Conservation (phyloP, 306 rosid species). For the Vigna angularis region DNA sequence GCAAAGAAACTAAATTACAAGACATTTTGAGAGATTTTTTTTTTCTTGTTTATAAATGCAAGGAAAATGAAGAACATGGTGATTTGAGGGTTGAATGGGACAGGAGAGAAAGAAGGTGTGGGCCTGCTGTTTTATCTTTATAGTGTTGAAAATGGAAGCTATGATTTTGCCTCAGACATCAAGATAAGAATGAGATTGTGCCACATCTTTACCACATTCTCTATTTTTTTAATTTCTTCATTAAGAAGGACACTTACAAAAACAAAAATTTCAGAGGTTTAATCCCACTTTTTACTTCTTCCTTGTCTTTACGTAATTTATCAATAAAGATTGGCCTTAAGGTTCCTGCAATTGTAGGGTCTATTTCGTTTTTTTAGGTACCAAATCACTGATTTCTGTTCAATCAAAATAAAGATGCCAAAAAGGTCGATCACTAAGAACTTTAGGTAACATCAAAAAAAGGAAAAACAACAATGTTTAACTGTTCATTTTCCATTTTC, state of each 20-base stretch:
- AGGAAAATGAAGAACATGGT: background rate
- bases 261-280: background rate
- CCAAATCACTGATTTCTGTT: background rate
- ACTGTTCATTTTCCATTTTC: background rate
- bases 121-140: constrained; percentile 38
- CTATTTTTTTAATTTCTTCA: constrained; percentile 19
- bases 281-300: background rate
- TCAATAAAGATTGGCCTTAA: constrained; percentile 35
- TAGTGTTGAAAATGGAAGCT: constrained; percentile 35
- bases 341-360: constrained; percentile 8
- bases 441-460: background rate
- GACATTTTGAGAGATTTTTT: too few species aligned
- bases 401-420: constrained; percentile 4
- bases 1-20: too few species aligned
- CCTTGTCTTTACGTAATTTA: background rate
- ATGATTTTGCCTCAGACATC: constrained; percentile 48
- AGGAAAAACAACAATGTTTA: too few species aligned
- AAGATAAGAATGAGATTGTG: constrained; percentile 52
- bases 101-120: constrained; percentile 15
- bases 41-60: too few species aligned
- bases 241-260: background rate
- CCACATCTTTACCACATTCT: constrained; percentile 40
- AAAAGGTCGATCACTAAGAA: background rate
- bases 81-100: background rate
- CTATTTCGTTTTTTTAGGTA: background rate